Conservation (phyloP, 148 eudicot genomes). For the Polygonum aviculare region DNA sequence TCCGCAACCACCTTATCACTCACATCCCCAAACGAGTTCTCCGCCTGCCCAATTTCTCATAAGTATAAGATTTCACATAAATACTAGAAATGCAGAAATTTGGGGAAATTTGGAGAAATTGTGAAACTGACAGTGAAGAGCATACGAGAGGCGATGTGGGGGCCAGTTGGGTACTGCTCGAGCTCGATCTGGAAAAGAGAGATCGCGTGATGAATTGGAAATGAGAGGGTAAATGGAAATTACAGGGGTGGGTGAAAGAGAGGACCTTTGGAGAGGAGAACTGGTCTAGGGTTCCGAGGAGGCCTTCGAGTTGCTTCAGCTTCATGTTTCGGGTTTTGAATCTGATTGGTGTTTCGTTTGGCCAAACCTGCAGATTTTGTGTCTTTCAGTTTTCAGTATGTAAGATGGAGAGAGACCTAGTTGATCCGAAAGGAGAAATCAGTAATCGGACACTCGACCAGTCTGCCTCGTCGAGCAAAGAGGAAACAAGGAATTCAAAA, state of each 20-base stretch:
- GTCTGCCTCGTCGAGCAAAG: no score
- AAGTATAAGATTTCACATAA: slow-evolving; percentile 8
- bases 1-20: slow-evolving; percentile 76
- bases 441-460: no score
- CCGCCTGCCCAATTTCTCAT: slow-evolving; percentile 46
- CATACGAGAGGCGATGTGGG: slow-evolving; percentile 96
- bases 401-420: background rate
- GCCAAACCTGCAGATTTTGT: background rate
- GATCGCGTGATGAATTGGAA: background rate
- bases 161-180: slow-evolving; percentile 97
- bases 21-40: slow-evolving; percentile 86
- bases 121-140: slow-evolving; percentile 53
- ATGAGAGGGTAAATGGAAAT: background rate
- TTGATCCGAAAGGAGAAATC: no score
- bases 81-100: background rate
- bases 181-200: slow-evolving; percentile 58
- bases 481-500: no score
- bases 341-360: background rate
- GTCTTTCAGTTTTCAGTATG: background rate
- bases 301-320: slow-evolving; percentile 89
- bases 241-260: background rate
- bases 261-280: slow-evolving; percentile 22
- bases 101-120: background rate
- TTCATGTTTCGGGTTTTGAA: slow-evolving; percentile 51
- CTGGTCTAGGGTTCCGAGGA: slow-evolving; percentile 77